Evolutionary conservation across 305 asterid genomes (phyloP), one percentile per base, ranked within the genome.

Genomic region (Withania somnifera): DNA sequence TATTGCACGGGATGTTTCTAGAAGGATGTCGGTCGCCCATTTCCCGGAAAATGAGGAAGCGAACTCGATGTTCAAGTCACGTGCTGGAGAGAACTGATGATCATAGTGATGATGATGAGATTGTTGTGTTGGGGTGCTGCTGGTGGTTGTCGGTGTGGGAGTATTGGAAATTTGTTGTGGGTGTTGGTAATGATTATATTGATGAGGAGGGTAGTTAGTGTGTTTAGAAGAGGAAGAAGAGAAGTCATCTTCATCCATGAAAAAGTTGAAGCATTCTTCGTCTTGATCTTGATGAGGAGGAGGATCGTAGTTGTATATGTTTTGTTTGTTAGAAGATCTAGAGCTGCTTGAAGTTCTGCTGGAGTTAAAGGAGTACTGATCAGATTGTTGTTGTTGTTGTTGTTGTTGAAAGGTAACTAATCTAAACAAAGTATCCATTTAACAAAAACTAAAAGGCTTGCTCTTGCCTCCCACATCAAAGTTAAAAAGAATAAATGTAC

Each of bases 401-500:
- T 47, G 79, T 73, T 75, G 83, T 26, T 80, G 99, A 79, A 88
- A 92, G 79, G 87, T 93, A 14, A 91, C 97, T 66, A 93, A 89
- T 89, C 97, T 92, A 84, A 92, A 95, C 97, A 95, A 90, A 88
- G 99, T 94, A 91, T 95, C 99, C 99, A 95, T 95, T 90, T 91
- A 79, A 79, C 57, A 11, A 24, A 69, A 79, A 79, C 57, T 11
- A 24, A 69, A 40, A 34, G 14, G 40, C 0, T 6, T 3, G 9
- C 69, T 15, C 45, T 56, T 9, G 28, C 17, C 28, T 19, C 76
- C 92, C 92, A 87, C 91, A 89, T 91, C 82, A 82, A 84, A 84
- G 77, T 69, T 20, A 76, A 40, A 61, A 63, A 60, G 11, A 60
- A 77, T 84, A 84, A 64, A 82, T 11, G 79, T 69, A 36, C 38